Conservation (phyloP, 306 rosid species). For the Glycine soja region DNA sequence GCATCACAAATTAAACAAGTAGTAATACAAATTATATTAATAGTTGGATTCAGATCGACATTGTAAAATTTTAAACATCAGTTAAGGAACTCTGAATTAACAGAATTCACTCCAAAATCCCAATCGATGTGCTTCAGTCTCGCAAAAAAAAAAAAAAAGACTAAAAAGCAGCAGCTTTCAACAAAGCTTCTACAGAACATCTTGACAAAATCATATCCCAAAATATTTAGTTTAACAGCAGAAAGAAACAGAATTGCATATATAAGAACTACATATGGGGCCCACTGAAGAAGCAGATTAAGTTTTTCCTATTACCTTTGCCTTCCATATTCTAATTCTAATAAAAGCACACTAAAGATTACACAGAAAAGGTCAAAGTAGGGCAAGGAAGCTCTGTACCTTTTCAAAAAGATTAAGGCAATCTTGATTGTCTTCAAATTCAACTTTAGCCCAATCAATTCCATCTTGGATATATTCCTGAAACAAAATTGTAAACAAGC, state of each 20-base stretch:
- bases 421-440: conserved; percentile 97
- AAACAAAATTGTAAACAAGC: conserved; percentile 37
- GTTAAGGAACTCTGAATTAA: background rate
- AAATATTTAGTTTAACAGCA: conserved; percentile 25
- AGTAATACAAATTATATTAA: background rate
- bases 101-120: conserved; percentile 4
- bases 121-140: background rate
- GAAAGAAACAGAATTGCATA: background rate
- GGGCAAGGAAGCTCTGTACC: conserved; percentile 55
- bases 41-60: background rate
- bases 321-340: background rate
- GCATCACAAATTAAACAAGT: background rate
- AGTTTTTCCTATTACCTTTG: conserved; percentile 2
- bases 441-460: conserved; percentile 98
- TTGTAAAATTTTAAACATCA: background rate
- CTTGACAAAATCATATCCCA: conserved; percentile 29
- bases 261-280: background rate
- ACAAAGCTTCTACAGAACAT: background rate
- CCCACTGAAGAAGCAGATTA: conserved; percentile 6
- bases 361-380: background rate
- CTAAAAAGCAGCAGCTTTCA: conserved; percentile 2
- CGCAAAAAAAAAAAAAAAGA: background rate
- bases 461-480: conserved; percentile 99
- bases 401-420: conserved; percentile 97
- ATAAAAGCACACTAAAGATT: background rate